Conservation (phyloP, 2,329 filamentous ascomycete genomes). For the Chrysosphaeria jannelii region DNA sequence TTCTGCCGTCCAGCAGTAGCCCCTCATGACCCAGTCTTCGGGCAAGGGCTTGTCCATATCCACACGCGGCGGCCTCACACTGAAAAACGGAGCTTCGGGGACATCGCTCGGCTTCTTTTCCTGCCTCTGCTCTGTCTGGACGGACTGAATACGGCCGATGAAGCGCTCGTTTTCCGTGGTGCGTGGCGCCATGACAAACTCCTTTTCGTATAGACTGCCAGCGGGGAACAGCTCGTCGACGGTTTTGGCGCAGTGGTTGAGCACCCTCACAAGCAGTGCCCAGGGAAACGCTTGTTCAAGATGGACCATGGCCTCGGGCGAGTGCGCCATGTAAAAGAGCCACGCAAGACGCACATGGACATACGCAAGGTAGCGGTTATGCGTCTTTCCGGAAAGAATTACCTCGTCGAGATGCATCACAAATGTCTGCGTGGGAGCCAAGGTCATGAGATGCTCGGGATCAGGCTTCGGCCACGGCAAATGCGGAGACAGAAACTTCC, state of each 20-base stretch:
- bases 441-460: constrained; percentile 7
- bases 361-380: constrained; percentile 28
- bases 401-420: constrained; percentile 15
- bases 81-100: background rate
- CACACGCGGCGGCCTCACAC: background rate
- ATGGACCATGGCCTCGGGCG: constrained; percentile 12
- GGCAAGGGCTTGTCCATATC: constrained; percentile 22
- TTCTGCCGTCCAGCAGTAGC: constrained; percentile 25
- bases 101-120: background rate
- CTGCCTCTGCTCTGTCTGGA: background rate
- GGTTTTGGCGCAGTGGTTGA: no score
- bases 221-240: no score
- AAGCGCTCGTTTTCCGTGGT: background rate
- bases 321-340: constrained; percentile 15
- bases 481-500: no score
- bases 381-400: constrained; percentile 10
- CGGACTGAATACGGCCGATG: background rate
- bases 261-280: constrained; percentile 9
- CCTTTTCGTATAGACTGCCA: no score
- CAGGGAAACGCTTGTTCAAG: constrained; percentile 14
- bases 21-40: constrained; percentile 37
- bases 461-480: background rate
- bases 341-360: constrained; percentile 32
- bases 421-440: constrained; percentile 13
- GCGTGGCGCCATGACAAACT: background rate